Evolutionary conservation across 495 filamentous ascomycete genomes (phyloP).

Genomic region (Cetradonia linearis): DNA sequence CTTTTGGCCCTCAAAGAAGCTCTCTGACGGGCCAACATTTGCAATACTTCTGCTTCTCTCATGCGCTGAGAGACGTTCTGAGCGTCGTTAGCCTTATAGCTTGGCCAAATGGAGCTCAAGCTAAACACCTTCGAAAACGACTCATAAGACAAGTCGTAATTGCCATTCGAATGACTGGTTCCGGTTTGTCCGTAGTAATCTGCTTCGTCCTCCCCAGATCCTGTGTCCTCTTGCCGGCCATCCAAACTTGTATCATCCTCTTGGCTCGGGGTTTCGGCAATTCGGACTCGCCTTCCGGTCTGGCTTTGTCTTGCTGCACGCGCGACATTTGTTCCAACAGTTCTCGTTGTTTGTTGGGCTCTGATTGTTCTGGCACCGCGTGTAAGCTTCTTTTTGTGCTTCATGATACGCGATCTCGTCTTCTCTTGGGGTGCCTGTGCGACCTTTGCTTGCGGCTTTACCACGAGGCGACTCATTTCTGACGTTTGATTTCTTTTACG

Average conservation of each 20-base stretch:
- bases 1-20: neutral
- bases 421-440: neutral
- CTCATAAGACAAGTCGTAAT: neutral
- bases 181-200: neutral
- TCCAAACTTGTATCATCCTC: neutral
- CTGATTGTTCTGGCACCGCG: neutral
- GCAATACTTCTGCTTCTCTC: neutral
- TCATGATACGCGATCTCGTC: neutral
- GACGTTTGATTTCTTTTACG: neutral
- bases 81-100: neutral
- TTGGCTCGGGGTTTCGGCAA: neutral
- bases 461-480: neutral
- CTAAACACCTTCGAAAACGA: neutral
- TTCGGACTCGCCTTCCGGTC: constrained; percentile 1
- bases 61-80: neutral
- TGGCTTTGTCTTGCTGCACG: neutral
- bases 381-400: neutral
- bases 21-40: neutral
- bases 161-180: neutral
- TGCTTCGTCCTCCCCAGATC: neutral
- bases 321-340: neutral
- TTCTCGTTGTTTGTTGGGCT: neutral
- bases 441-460: neutral
- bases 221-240: neutral
- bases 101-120: constrained; percentile 6